Percentiles rank a stretch among this genome's conserved stretches.
These are phyloP conservation scores for Candida ficus DNA, from an alignment of 805 yeast species.

Conservation along the genomic window DNA sequence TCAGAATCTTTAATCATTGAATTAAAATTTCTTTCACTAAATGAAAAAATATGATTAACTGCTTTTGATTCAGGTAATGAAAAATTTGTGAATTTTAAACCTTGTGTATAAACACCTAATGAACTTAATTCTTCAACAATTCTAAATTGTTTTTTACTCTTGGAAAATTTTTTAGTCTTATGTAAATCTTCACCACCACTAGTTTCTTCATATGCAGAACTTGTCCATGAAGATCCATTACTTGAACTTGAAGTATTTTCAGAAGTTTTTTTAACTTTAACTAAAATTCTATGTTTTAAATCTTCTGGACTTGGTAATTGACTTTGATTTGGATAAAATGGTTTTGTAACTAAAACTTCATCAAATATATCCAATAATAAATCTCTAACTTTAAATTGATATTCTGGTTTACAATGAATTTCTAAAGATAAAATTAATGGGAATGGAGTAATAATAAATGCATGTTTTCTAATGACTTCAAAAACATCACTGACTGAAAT, in stretches of 20 bases:
- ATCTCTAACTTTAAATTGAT: conserved; percentile 56
- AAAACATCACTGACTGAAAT: conserved; percentile 67
- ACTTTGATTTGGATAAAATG: conserved; percentile 25
- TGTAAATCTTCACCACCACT: conserved; percentile 8
- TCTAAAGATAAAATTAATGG: conserved; percentile 88
- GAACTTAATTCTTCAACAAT: conserved; percentile 43
- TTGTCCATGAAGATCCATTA: conserved; percentile 18
- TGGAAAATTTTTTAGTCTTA: conserved; percentile 9
- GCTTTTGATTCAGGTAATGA: conserved; percentile 83
- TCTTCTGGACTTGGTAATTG: conserved; percentile 69
- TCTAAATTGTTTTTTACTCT: conserved; percentile 15
- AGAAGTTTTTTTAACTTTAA: conserved; percentile 65
- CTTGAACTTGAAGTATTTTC: conserved; percentile 13
- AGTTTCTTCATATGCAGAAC: conserved; percentile 27
- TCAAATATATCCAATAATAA: conserved; percentile 56
- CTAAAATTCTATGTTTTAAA: conserved; percentile 61
- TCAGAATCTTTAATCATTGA: conserved; percentile 58
- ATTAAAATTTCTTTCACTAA: conserved; percentile 67
- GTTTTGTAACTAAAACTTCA: conserved; percentile 36
- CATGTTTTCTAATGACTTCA: conserved; percentile 71
- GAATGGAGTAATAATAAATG: conserved; percentile 79
- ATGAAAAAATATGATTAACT: conserved; percentile 77
- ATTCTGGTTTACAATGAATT: conserved; percentile 64
- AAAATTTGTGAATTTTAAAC: conserved; percentile 74
- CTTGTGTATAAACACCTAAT: conserved; percentile 61